Evolutionary conservation across 2,329 filamentous ascomycete species (phyloP).

Genomic region (Phaeosphaeriaceae sp.): DNA sequence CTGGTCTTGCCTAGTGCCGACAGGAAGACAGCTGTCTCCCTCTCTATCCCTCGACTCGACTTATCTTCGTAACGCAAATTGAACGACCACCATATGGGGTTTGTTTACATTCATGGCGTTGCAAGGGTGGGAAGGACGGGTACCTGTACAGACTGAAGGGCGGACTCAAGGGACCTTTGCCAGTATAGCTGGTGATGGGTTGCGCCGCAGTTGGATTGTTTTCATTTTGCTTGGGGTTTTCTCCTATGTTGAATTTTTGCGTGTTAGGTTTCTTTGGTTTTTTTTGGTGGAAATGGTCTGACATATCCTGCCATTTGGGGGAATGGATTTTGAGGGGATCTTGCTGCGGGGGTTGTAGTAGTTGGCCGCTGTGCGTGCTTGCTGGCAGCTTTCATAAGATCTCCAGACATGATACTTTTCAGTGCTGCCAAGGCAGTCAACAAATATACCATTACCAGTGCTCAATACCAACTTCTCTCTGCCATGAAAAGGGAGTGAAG

Average conservation of each 20-base stretch:
- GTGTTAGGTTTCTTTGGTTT: conserved; percentile 21
- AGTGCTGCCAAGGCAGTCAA: conserved; percentile 35
- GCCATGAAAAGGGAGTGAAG: too few relatives aligned
- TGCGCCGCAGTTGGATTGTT: conserved; percentile 21
- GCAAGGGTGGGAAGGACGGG: conserved; percentile 30
- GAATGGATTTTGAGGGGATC: conserved; percentile 20
- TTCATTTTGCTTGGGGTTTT: conserved; percentile 11
- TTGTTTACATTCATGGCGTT: conserved; percentile 43
- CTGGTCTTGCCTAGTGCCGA: conserved; percentile 18
- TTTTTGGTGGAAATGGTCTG: conserved; percentile 16
- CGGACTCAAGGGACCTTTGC: conserved; percentile 43
- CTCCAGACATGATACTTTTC: conserved; percentile 22
- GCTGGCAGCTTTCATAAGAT: conserved; percentile 32
- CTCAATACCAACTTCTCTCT: background rate
- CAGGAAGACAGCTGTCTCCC: conserved; percentile 25
- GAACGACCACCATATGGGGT: conserved; percentile 43
- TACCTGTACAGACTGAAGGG: conserved; percentile 32
- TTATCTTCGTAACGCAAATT: conserved; percentile 44
- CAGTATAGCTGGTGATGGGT: conserved; percentile 18
- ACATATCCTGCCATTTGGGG: conserved; percentile 24
- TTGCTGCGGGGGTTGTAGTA: conserved; percentile 28
- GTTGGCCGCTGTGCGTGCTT: conserved; percentile 43
- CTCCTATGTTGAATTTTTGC: conserved; percentile 16
- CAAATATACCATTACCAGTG: conserved; percentile 27
- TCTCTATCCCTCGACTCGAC: conserved; percentile 25